Evolutionary conservation across 2,329 filamentous ascomycete genomes (phyloP).

Genomic region (Diaporthe vexans): DNA sequence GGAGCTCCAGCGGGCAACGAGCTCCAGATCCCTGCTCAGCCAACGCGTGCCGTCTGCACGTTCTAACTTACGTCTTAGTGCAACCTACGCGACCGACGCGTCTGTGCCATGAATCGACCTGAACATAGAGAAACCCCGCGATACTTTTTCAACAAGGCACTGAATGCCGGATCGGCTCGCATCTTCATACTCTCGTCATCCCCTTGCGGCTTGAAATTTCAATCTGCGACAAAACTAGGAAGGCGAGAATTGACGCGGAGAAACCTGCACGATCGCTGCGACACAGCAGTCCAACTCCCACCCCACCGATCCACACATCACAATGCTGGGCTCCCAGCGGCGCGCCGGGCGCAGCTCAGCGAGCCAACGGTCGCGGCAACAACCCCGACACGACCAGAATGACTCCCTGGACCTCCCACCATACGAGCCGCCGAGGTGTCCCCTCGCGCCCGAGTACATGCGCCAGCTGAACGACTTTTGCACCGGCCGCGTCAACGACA

Average conservation of each 20-base stretch:
- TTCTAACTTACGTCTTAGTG: neutral
- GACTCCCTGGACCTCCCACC: constrained; percentile 56
- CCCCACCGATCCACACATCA: neutral
- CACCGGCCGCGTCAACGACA: constrained; percentile 55
- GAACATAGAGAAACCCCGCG: neutral
- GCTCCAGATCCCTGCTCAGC: neutral
- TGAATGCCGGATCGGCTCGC: neutral
- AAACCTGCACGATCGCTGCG: neutral
- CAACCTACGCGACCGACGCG: constrained; percentile 13
- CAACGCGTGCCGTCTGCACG: neutral
- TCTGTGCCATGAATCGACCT: neutral
- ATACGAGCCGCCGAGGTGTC: constrained; percentile 64
- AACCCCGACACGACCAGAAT: constrained; percentile 3
- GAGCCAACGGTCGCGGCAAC: constrained; percentile 44
- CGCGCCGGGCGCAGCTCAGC: constrained; percentile 29
- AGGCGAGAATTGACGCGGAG: neutral
- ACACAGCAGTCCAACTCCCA: neutral
- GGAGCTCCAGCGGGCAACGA: no score
- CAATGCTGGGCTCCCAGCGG: constrained; percentile 16
- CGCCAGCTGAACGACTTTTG: constrained; percentile 59
- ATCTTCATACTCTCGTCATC: neutral
- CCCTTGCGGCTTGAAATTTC: neutral
- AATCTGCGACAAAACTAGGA: neutral
- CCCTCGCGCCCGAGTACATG: constrained; percentile 57
- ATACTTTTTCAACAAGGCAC: neutral